Evolutionary conservation across 202 grass and related monocot genomes (phyloP).

Genomic region (Hordeum pubiflorum): DNA sequence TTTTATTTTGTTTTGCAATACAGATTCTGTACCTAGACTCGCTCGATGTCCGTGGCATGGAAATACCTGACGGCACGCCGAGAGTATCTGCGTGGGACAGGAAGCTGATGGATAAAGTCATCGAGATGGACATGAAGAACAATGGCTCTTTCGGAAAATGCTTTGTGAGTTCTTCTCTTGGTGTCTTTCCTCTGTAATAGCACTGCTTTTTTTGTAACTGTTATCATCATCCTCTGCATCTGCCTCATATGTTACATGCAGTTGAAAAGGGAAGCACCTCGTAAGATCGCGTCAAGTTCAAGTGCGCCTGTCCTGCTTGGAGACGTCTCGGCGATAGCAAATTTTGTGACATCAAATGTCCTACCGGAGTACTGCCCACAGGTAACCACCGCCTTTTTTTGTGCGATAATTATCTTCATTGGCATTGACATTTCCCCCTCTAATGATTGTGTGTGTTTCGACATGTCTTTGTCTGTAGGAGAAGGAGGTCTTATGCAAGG

Average conservation of each 20-base stretch:
- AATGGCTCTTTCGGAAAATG: constrained; percentile 13
- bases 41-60: background rate
- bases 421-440: background rate
- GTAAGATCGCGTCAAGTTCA: background rate
- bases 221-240: background rate
- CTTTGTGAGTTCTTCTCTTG: background rate
- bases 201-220: background rate
- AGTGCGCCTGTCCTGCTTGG: background rate
- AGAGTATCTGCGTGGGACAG: constrained; percentile 8
- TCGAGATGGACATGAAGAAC: constrained; percentile 8
- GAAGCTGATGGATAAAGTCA: background rate
- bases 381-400: background rate
- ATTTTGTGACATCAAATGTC: constrained; percentile 24
- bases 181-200: background rate
- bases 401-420: background rate
- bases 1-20: background rate
- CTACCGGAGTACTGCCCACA: background rate
- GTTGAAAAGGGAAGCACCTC: background rate
- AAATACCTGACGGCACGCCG: background rate
- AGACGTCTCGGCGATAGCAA: background rate
- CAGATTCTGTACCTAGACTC: constrained; percentile 27
- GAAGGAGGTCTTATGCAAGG: constrained; percentile 20
- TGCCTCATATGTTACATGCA: constrained; percentile 1
- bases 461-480: background rate
- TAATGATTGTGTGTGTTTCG: background rate